Percentiles rank a stretch among this genome's conserved stretches.
Evolutionary conservation across 2,329 filamentous ascomycete genomes (phyloP).

Genomic region (Calonectria multiphialidica): DNA sequence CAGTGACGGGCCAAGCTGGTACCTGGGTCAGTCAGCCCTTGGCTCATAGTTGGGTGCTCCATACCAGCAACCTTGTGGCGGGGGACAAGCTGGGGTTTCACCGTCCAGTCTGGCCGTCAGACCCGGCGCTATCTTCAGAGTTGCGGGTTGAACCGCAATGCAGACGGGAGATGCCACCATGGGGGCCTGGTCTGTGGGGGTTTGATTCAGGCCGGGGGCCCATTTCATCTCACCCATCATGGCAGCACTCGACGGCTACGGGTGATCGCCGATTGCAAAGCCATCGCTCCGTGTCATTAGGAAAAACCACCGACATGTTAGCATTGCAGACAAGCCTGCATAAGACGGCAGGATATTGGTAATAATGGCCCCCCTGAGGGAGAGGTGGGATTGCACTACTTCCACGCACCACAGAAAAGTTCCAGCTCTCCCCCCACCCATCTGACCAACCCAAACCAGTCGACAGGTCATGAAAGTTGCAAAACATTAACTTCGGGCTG

Average conservation of each 20-base stretch:
- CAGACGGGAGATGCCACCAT: slow-evolving; percentile 45
- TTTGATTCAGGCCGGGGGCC: slow-evolving; percentile 5
- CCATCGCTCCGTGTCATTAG: not conserved
- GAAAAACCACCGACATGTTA: not conserved
- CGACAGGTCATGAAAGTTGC: not conserved
- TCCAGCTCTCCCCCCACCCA: not conserved
- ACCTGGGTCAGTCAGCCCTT: not conserved
- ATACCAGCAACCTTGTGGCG: slow-evolving; percentile 33
- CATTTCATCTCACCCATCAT: slow-evolving; percentile 16
- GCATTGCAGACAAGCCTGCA: not conserved
- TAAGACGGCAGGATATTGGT: not conserved
- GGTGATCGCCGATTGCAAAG: not conserved
- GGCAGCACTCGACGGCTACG: not conserved
- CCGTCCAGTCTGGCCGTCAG: slow-evolving; percentile 37
- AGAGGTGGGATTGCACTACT: not conserved
- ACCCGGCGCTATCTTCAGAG: slow-evolving; percentile 47
- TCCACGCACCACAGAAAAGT: not conserved
- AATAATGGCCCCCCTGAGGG: not conserved
- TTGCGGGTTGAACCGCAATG: slow-evolving; percentile 51
- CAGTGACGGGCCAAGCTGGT: slow-evolving; percentile 28
- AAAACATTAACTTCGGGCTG: not conserved
- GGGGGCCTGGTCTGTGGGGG: slow-evolving; percentile 35
- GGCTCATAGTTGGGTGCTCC: slow-evolving; percentile 22
- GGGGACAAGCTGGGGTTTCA: slow-evolving; percentile 32
- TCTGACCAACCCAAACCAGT: not conserved